A percentile compares a stretch with the other conserved stretches of the same genome.
These are phyloP conservation scores for Cerrena zonata DNA, from an alignment of 1,284 basidiomycete species.

Conservation along the genomic window DNA sequence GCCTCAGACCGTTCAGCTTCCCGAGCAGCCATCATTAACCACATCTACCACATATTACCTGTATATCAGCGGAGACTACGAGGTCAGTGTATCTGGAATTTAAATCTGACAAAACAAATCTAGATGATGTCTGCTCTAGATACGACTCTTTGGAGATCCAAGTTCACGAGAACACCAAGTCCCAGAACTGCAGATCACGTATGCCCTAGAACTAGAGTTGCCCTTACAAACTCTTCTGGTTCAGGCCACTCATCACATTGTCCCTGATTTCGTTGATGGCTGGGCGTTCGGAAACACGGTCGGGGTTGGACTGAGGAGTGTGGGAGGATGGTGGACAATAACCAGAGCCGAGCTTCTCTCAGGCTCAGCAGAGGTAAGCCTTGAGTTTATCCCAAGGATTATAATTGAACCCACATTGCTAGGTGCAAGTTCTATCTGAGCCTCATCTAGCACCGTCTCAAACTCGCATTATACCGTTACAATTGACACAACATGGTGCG, in stretches of 20 bases:
- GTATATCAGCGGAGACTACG: slow-evolving; percentile 65
- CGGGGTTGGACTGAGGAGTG: slow-evolving; percentile 56
- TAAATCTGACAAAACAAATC: slow-evolving; percentile 3
- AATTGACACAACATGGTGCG: slow-evolving; percentile 34
- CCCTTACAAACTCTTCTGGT: slow-evolving; percentile 21
- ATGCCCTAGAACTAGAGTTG: slow-evolving; percentile 40
- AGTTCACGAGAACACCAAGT: slow-evolving; percentile 31
- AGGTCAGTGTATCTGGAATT: slow-evolving; percentile 42
- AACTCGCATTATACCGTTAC: slow-evolving; percentile 50
- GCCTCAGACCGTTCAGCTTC: slow-evolving; percentile 46
- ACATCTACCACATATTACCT: slow-evolving; percentile 46
- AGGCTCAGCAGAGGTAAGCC: too few species aligned
- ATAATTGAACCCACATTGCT: too few species aligned
- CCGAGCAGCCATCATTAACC: slow-evolving; percentile 35
- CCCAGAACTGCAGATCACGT: slow-evolving; percentile 47
- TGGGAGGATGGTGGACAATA: slow-evolving; percentile 50
- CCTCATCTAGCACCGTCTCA: slow-evolving; percentile 55
- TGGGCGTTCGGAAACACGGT: slow-evolving; percentile 60
- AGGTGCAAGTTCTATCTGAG: too few species aligned
- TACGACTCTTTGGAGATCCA: slow-evolving; percentile 75
- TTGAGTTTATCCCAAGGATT: too few species aligned
- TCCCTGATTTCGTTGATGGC: slow-evolving; percentile 63
- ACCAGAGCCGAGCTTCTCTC: slow-evolving; percentile 16
- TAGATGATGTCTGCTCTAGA: slow-evolving; percentile 35
- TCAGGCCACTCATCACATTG: slow-evolving; percentile 46